phyloP scores from a whole-genome alignment of 2,329 filamentous ascomycete species.

The Coniochaeta ligniaria region DNA sequence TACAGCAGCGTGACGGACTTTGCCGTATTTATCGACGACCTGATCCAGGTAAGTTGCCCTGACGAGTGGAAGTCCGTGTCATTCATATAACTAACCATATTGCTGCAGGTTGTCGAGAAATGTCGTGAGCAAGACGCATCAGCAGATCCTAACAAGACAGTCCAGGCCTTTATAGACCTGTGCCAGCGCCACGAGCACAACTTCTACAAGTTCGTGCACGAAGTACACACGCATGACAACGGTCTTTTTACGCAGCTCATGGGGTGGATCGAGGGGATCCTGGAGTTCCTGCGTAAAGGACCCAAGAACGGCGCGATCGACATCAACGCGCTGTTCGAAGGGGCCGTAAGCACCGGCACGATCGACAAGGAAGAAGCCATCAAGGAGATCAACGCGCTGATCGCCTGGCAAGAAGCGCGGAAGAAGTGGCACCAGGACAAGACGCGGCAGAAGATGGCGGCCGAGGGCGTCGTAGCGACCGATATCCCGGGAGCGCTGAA shows the following conservation, averaged over 20 bases:
- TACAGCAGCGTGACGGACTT: conserved; percentile 98
- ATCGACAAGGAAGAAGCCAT: conserved; percentile 69
- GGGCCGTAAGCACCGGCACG: conserved; percentile 58
- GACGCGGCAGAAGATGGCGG: conserved; percentile 97
- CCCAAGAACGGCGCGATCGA: conserved; percentile 81
- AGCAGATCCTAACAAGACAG: conserved; percentile 94
- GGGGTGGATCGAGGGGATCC: conserved; percentile 93
- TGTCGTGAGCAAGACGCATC: conserved; percentile 72
- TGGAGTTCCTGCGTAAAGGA: conserved; percentile 85
- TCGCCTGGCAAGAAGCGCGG: conserved; percentile 87
- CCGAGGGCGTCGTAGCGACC: conserved; percentile 54
- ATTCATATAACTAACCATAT: neutral
- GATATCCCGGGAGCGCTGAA: conserved; percentile 45
- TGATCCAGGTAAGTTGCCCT: conserved; percentile 59
- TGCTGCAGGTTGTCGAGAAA: conserved; percentile 50
- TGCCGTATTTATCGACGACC: conserved; percentile 84
- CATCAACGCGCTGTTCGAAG: conserved; percentile 88
- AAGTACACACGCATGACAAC: conserved; percentile 95
- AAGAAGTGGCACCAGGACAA: conserved; percentile 99
- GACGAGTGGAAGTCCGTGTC: neutral
- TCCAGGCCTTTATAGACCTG: conserved; percentile 95
- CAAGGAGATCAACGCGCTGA: conserved; percentile 74
- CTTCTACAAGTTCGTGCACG: conserved; percentile 98
- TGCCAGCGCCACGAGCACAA: conserved; percentile 93
- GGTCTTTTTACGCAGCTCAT: conserved; percentile 94